These are phyloP conservation scores for Alternaria brassicicola DNA, from an alignment of 2,329 filamentous ascomycete species.

Conservation along the genomic window DNA sequence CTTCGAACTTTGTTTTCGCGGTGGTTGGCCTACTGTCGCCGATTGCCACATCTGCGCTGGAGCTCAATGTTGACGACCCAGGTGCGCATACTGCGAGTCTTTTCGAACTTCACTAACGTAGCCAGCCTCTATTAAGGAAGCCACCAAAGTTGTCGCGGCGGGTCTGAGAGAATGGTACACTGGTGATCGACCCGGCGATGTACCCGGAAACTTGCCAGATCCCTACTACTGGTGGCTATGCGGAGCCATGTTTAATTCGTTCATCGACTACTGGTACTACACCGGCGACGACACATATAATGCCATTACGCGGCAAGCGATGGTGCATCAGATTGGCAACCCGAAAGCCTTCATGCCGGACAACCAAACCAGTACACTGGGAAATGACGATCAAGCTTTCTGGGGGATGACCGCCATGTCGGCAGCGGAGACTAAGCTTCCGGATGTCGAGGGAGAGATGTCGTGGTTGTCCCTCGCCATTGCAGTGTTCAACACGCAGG, in stretches of 20 bases:
- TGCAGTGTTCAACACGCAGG: slow-evolving; percentile 74
- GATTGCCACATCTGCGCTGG: slow-evolving; percentile 21
- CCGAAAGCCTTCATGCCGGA: slow-evolving; percentile 74
- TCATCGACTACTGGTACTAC: slow-evolving; percentile 49
- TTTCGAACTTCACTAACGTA: slow-evolving; percentile 9
- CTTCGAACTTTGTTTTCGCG: slow-evolving; percentile 19
- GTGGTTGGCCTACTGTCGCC: slow-evolving; percentile 25
- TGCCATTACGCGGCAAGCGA: slow-evolving; percentile 53
- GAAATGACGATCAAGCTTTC: slow-evolving; percentile 75
- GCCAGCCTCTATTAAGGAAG: slow-evolving; percentile 65
- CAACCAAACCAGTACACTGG: slow-evolving; percentile 66
- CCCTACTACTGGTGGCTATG: slow-evolving; percentile 52
- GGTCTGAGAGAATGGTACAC: slow-evolving; percentile 69
- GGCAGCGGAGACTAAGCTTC: slow-evolving; percentile 69
- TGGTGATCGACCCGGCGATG: slow-evolving; percentile 64
- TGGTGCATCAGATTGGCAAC: slow-evolving; percentile 74
- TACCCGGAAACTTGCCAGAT: slow-evolving; percentile 60
- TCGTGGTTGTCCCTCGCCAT: slow-evolving; percentile 68
- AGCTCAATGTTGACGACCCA: slow-evolving; percentile 25
- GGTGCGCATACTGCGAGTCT: slow-evolving; percentile 17
- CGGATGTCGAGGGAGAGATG: slow-evolving; percentile 53
- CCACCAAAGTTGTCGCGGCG: slow-evolving; percentile 65
- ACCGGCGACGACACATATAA: slow-evolving; percentile 46
- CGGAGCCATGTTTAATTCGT: slow-evolving; percentile 46
- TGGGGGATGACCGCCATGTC: slow-evolving; percentile 71